These are phyloP conservation scores for Cladosporium austrohemisphaericum DNA, from an alignment of 2,329 filamentous ascomycete genomes.

Conservation along the genomic window DNA sequence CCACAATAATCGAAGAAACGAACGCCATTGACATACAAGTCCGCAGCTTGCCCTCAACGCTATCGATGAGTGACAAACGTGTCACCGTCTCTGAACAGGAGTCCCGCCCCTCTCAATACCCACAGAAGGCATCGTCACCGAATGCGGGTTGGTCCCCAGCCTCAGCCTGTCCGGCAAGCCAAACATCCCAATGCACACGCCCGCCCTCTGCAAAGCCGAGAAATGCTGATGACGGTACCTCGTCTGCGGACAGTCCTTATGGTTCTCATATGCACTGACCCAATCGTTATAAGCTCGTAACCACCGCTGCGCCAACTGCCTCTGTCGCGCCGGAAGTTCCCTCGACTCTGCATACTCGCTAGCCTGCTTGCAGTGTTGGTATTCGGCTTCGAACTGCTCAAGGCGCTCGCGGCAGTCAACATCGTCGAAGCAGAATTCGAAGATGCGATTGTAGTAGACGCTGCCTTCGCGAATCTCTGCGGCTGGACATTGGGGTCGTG, in stretches of 20 bases:
- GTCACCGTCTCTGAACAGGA: too few relatives aligned
- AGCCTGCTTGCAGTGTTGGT: neutral
- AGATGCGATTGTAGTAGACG: neutral
- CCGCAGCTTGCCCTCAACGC: too few relatives aligned
- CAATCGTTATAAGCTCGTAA: neutral
- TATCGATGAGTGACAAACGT: too few relatives aligned
- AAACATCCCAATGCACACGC: neutral
- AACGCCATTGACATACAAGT: too few relatives aligned
- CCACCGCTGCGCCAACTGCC: neutral
- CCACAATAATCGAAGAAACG: too few relatives aligned
- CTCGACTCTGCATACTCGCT: neutral
- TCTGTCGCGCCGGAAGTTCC: neutral
- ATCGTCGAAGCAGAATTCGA: slow-evolving; percentile 6
- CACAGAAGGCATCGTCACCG: too few relatives aligned
- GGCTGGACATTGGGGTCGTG: neutral
- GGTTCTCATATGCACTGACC: neutral
- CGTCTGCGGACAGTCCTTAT: slow-evolving; percentile 6
- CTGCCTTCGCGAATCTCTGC: neutral
- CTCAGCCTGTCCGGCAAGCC: neutral
- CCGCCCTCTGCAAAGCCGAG: neutral
- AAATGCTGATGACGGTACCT: slow-evolving; percentile 1
- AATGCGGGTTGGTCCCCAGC: neutral
- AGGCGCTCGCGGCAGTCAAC: neutral
- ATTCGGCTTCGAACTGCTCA: neutral
- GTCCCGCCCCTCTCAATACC: too few relatives aligned